A percentile compares a stretch with the other conserved stretches of the same genome.
Conservation (phyloP, 306 rosid species). For the Castanea crenata region DNA sequence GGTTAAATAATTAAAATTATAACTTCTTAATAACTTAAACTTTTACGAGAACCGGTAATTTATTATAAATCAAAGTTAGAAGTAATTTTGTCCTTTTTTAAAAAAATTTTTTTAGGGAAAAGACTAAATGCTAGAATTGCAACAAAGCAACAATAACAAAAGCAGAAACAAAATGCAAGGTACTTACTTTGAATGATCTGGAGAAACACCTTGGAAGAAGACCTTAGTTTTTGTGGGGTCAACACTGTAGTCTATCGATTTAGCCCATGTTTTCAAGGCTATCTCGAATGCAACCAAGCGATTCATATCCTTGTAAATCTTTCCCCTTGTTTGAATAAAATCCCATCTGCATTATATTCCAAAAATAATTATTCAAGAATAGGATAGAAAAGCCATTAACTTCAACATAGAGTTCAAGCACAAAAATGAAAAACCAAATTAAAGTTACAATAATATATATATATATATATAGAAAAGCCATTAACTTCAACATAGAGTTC, state of each 20-base stretch:
- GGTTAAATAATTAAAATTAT: too few relatives aligned
- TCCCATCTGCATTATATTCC: slow-evolving; percentile 53
- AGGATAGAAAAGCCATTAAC: too few relatives aligned
- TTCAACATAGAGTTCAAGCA: background rate
- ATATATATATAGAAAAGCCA: too few relatives aligned
- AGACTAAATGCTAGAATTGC: too few relatives aligned
- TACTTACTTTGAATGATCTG: slow-evolving; percentile 36
- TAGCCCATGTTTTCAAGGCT: background rate
- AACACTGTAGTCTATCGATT: slow-evolving; percentile 51
- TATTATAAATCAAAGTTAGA: too few relatives aligned
- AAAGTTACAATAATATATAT: background rate
- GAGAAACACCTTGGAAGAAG: slow-evolving; percentile 83
- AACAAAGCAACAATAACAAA: too few relatives aligned
- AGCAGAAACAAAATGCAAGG: too few relatives aligned
- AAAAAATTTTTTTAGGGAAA: too few relatives aligned
- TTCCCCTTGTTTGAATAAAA: slow-evolving; percentile 44
- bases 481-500: background rate
- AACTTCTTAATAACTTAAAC: too few relatives aligned
- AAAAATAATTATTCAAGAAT: background rate
- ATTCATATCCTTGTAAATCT: slow-evolving; percentile 48
- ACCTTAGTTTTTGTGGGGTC: slow-evolving; percentile 45
- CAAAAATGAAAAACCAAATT: background rate
- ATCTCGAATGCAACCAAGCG: slow-evolving; percentile 65
- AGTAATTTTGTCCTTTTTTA: too few relatives aligned
- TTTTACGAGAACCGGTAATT: too few relatives aligned